Base-by-base conservation (phyloP, 257 asterid species). In the Fraxinus cuspidata region DNA sequence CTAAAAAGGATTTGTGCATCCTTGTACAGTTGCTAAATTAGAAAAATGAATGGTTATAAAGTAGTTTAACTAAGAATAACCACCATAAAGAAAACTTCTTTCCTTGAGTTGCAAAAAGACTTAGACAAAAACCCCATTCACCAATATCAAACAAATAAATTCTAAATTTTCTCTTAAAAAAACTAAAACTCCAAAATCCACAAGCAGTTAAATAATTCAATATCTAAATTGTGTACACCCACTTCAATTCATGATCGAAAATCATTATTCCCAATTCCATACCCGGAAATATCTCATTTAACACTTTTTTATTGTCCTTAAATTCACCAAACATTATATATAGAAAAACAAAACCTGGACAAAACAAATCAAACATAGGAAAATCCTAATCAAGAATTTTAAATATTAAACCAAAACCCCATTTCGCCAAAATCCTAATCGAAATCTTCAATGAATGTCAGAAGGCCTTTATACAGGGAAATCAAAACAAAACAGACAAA, bases 231-330 rank as follows among this genome's bases (percentile, higher is more conserved):
- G 11, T 12, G n/a, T 25, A 42, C 1, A 66, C 9, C 35, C 66
- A 67, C 25, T 51, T 47, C 28, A 64, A 72, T 2, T 19, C 37
- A 16, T 38, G 77, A 25, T 13, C 42, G 71, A 68, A 21, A 10
- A 67, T 60, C 60, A 65, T 19, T 60, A 11, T 73, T 40, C 75
- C 27, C n/a, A 72, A 67, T 7, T 37, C 73, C 11, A 44, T 29
- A 38, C 4, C 25, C 19, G 2, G 32, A 63, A 9, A 63, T 23
- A 56, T 56, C 10, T 56, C 5, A 56, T 5, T 19, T n/a, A 19
- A 56, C 44, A 25, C 25, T 2, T 65, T 31, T 4, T 31, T 23
- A 51, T 60, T 81, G 56, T 73, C 80, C 74, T 77, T 15, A 80
- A 10, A 34, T 63, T 40, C 81, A 42, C 29, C 74, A 23, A 31